Evolutionary conservation across 2,329 filamentous ascomycete species (phyloP), one percentile per base, ranked within the genome.

Genomic region (Fusarium bactridioides): DNA sequence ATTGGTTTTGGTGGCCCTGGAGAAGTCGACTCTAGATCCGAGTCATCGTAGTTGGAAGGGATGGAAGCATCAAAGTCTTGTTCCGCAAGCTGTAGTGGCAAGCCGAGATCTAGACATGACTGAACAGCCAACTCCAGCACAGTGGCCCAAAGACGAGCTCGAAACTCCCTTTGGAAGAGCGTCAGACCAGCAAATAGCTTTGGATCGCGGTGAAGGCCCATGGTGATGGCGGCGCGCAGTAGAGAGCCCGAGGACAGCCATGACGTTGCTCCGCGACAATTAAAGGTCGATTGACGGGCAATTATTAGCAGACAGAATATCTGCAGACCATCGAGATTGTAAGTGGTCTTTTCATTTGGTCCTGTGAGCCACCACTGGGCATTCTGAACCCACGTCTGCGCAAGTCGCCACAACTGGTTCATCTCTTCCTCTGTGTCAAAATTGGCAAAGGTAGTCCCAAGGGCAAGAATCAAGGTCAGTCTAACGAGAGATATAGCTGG

Each of bases 291-390:
- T 41, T 77, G 76, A 7, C 76, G 71, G 11, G 76, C 69, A 15
- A 77, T 58, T 13, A 78, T 64, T 18, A 77, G 53, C 16, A 77
- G 51, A 19, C 74, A 77, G 29, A 76, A 77, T 9, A 74, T 68
- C 37, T 77, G 76, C 19, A 77, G 63, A 1, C 76, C 76, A 35
- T 77, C 73, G 2, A 76, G 67, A 33, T 75, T 77, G 23, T 76
- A 74, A 16, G 76, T 77, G 10, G 68, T 63, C 41, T 77, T 77
- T 38, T 77, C 76, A 16, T 61, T 69, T 47, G 76, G 74, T 2
- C 76, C 74, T 18, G 71, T 77, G 8, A 77, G 64, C 75, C 75
- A 77, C 74, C 75, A 77, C 51, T 77, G 75, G 8, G 74, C 74
- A 37, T 77, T 77, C 51, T 77, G 76, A 13, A 77, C 69, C 76